A percentile compares a stretch with the other conserved stretches of the same genome.
Conservation (phyloP, 768 basidiomycete genomes). For the Filobasidium floriforme region DNA sequence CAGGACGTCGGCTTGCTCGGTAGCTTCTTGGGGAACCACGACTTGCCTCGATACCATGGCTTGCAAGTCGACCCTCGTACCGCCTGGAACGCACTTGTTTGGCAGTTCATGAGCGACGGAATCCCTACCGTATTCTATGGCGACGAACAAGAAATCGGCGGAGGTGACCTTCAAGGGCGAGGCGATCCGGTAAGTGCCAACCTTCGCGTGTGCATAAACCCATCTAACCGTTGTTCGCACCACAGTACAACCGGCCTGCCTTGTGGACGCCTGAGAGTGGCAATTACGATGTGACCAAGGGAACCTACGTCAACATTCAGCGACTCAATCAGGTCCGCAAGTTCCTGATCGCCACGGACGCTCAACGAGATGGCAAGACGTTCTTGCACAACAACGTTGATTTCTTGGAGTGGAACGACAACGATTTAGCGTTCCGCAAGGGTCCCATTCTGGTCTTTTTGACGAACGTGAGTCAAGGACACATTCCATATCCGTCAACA, state of each 20-base stretch:
- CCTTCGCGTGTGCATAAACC: neutral
- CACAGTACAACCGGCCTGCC: constrained; percentile 35
- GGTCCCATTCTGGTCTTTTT: constrained; percentile 38
- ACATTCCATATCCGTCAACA: neutral
- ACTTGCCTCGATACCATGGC: constrained; percentile 39
- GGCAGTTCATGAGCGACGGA: constrained; percentile 41
- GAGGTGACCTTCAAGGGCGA: constrained; percentile 20
- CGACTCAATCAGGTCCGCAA: constrained; percentile 34
- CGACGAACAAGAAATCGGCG: constrained; percentile 38
- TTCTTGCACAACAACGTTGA: constrained; percentile 31
- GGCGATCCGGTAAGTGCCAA: constrained; percentile 26
- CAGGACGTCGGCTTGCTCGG: constrained; percentile 33
- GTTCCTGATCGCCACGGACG: constrained; percentile 34
- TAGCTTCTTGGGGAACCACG: constrained; percentile 43
- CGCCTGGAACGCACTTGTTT: constrained; percentile 41
- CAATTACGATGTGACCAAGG: constrained; percentile 32
- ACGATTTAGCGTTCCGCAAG: constrained; percentile 40
- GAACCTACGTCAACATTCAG: constrained; percentile 36
- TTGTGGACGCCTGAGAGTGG: constrained; percentile 33
- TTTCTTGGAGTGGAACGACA: constrained; percentile 27
- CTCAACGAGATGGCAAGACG: constrained; percentile 27
- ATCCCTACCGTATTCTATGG: constrained; percentile 36
- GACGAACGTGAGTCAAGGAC: constrained; percentile 34
- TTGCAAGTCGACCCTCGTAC: constrained; percentile 36
- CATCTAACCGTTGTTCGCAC: neutral